Conservation (phyloP, 805 yeast genomes). For the Kuraishia hungarica region DNA sequence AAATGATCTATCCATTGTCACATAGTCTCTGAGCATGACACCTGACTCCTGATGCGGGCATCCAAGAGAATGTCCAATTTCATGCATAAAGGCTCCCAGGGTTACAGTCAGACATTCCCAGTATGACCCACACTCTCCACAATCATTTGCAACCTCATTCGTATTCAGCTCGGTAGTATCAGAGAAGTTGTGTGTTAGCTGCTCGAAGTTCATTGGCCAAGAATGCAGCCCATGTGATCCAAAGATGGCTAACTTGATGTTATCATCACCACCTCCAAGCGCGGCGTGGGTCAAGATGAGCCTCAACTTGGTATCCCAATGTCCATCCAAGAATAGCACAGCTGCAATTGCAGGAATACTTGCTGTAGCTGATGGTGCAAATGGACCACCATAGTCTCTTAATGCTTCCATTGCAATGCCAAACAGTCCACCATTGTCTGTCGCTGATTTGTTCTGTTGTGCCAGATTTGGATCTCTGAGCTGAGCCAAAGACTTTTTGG, state of each 20-base stretch:
- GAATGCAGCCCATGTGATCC: slow-evolving; percentile 90
- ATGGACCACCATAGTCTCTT: slow-evolving; percentile 44
- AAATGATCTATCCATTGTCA: slow-evolving; percentile 73
- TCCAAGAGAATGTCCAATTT: slow-evolving; percentile 85
- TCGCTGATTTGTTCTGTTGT: slow-evolving; percentile 75
- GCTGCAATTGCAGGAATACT: slow-evolving; percentile 69
- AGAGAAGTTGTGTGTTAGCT: slow-evolving; percentile 54
- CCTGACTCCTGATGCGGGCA: slow-evolving; percentile 90
- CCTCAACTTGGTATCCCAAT: slow-evolving; percentile 57
- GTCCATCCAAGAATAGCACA: slow-evolving; percentile 75
- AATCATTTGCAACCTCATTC: slow-evolving; percentile 82
- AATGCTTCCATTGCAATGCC: slow-evolving; percentile 75
- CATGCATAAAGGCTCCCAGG: slow-evolving; percentile 92
- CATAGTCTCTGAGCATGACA: slow-evolving; percentile 83
- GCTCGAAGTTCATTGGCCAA: slow-evolving; percentile 84
- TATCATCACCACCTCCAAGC: slow-evolving; percentile 76
- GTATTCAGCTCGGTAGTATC: slow-evolving; percentile 62
- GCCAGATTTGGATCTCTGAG: slow-evolving; percentile 74
- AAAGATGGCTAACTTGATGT: slow-evolving; percentile 75
- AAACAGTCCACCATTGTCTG: slow-evolving; percentile 67
- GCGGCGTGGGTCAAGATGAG: slow-evolving; percentile 87
- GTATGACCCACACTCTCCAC: slow-evolving; percentile 71
- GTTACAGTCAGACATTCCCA: slow-evolving; percentile 90
- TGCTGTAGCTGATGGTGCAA: slow-evolving; percentile 21
- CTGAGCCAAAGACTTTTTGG: slow-evolving; percentile 60